phyloP scores from a whole-genome alignment of 768 basidiomycete species.

The Dioszegia crocea region DNA sequence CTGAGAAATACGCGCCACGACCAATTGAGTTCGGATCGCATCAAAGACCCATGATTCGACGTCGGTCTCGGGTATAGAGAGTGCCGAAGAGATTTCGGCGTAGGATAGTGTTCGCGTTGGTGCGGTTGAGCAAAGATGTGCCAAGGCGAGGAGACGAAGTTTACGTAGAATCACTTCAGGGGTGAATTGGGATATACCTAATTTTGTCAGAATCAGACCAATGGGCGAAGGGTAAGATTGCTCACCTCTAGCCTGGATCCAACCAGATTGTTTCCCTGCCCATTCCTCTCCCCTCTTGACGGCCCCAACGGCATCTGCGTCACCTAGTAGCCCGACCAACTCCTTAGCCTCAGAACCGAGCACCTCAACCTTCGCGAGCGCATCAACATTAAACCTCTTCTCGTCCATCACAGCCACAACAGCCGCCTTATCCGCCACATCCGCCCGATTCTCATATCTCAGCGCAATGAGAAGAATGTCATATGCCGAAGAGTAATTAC shows the following conservation, averaged over 20 bases:
- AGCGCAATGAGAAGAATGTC: constrained; percentile 36
- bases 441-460: constrained; percentile 8
- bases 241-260: constrained; percentile 10
- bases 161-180: constrained; percentile 38
- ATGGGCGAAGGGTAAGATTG: background rate
- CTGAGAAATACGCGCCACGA: constrained; percentile 45
- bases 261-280: constrained; percentile 25
- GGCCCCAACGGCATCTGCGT: constrained; percentile 36
- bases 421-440: constrained; percentile 34
- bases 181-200: constrained; percentile 31
- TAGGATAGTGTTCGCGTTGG: constrained; percentile 2
- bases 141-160: constrained; percentile 42
- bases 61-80: constrained; percentile 36
- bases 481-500: constrained; percentile 24
- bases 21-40: constrained; percentile 42
- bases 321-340: constrained; percentile 37
- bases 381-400: constrained; percentile 35
- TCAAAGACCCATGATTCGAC: constrained; percentile 49
- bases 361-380: constrained; percentile 26
- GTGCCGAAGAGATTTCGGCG: constrained; percentile 29
- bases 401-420: constrained; percentile 30
- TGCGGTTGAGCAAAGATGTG: no score
- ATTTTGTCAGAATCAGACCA: background rate
- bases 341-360: constrained; percentile 25
- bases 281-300: constrained; percentile 35